phyloP scores from a whole-genome alignment of 2,329 filamentous ascomycete genomes.

The Alternaria sp. region DNA sequence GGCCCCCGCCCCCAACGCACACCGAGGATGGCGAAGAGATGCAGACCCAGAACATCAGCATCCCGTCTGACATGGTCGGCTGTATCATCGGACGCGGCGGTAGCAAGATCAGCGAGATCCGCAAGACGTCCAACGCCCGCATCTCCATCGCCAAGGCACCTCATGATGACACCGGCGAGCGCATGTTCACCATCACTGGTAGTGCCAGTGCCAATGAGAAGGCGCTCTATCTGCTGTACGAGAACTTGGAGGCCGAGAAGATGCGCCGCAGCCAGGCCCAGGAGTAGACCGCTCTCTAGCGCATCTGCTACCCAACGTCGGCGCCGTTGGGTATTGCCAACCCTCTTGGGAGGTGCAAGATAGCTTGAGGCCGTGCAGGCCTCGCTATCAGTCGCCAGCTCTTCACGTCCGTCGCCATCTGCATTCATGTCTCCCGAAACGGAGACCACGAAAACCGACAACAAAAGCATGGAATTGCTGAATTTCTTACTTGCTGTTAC shows the following conservation, averaged over 20 bases:
- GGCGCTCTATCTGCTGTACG: conserved; percentile 93
- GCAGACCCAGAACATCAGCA: conserved; percentile 99
- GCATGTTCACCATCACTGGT: conserved; percentile 99
- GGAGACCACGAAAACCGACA: conserved; percentile 12
- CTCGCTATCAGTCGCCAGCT: not conserved
- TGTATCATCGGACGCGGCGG: conserved; percentile 97
- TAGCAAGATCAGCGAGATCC: conserved; percentile 98
- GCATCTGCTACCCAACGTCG: conserved; percentile 2
- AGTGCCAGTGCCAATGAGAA: conserved; percentile 93
- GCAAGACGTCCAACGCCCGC: conserved; percentile 92
- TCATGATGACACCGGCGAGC: conserved; percentile 95
- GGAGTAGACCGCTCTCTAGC: conserved; percentile 48
- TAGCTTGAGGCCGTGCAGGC: conserved; percentile 1
- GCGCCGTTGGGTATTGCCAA: not conserved
- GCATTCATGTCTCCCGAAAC: not conserved
- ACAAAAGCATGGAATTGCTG: conserved; percentile 44
- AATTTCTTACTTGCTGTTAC: conserved; percentile 37
- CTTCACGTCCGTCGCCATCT: conserved; percentile 3
- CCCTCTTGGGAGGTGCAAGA: not conserved
- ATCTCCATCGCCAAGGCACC: conserved; percentile 98
- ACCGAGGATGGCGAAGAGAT: conserved; percentile 97
- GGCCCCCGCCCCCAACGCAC: conserved; percentile 79
- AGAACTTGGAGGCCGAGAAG: conserved; percentile 99
- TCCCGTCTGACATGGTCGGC: conserved; percentile 98
- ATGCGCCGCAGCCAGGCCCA: conserved; percentile 84